A percentile compares a stretch with the other conserved stretches of the same genome.
phyloP scores from a whole-genome alignment of 164 flowering plant genomes.

The Hamamelis virginiana region DNA sequence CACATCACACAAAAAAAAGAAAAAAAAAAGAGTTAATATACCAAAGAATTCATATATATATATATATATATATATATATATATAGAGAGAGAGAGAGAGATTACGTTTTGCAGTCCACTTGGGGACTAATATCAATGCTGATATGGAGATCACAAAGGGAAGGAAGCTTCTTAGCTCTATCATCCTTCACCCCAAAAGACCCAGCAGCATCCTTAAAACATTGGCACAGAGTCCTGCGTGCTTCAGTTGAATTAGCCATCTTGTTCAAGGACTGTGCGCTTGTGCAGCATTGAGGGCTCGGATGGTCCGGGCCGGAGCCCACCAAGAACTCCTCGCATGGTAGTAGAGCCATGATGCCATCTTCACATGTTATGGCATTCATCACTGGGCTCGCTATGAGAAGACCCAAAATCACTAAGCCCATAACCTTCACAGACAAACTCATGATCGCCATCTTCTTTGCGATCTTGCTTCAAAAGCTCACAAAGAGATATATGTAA shows the following conservation, averaged over 20 bases:
- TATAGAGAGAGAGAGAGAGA: no score
- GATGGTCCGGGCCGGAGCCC: conserved; percentile 24
- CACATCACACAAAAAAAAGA: no score
- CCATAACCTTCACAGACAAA: conserved; percentile 10
- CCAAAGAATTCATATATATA: no score
- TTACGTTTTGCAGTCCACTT: no score
- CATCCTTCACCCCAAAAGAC: conserved; percentile 24
- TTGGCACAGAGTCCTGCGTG: conserved; percentile 31
- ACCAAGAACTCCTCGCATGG: conserved; percentile 38
- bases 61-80: no score
- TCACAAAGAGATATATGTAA: background rate
- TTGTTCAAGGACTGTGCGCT: conserved; percentile 25
- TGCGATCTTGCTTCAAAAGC: no score
- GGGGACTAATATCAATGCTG: no score
- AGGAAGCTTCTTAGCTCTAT: no score
- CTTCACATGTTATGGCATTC: conserved; percentile 31
- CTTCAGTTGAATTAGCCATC: conserved; percentile 21
- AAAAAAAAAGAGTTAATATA: no score
- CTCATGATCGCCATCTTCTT: conserved; percentile 18
- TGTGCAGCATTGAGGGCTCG: conserved; percentile 33
- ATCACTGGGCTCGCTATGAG: background rate
- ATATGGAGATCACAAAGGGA: no score
- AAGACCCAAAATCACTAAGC: conserved; percentile 15
- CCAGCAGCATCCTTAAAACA: conserved; percentile 37
- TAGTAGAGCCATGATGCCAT: conserved; percentile 33